Evolutionary conservation across 2,329 filamentous ascomycete genomes (phyloP).

Genomic region (Fusarium abutilonis): DNA sequence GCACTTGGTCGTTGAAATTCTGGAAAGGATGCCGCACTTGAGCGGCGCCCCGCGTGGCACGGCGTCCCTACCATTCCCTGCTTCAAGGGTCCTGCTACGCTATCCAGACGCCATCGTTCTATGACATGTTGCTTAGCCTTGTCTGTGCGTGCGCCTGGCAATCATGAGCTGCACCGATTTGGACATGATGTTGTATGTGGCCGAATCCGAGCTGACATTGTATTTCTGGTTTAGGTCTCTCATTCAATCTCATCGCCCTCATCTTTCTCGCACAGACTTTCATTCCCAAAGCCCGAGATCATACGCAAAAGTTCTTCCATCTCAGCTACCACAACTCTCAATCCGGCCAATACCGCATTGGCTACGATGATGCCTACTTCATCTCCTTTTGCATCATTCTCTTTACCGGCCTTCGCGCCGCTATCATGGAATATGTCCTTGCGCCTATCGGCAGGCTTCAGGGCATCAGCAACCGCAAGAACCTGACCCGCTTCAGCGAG

Average conservation of each 20-base stretch:
- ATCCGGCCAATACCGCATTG: slow-evolving; percentile 77
- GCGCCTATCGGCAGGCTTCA: slow-evolving; percentile 76
- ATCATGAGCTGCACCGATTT: slow-evolving; percentile 9
- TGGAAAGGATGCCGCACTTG: slow-evolving; percentile 28
- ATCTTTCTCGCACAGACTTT: slow-evolving; percentile 83
- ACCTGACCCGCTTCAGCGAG: slow-evolving; percentile 85
- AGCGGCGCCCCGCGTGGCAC: slow-evolving; percentile 42
- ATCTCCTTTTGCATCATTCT: slow-evolving; percentile 83
- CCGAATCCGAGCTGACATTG: slow-evolving; percentile 40
- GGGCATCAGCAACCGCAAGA: slow-evolving; percentile 81
- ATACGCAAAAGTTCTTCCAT: slow-evolving; percentile 88
- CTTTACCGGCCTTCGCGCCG: slow-evolving; percentile 87
- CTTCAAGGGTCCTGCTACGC: slow-evolving; percentile 26
- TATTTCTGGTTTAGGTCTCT: slow-evolving; percentile 66
- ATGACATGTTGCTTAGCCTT: slow-evolving; percentile 16
- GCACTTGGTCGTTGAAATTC: slow-evolving; percentile 14
- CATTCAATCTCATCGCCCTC: slow-evolving; percentile 84
- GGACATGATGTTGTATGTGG: slow-evolving; percentile 7
- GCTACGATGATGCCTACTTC: slow-evolving; percentile 82
- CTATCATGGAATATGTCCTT: slow-evolving; percentile 86
- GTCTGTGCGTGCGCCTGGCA: slow-evolving; percentile 16
- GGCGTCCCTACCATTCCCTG: slow-evolving; percentile 26
- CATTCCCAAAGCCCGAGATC: slow-evolving; percentile 80
- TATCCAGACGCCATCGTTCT: slow-evolving; percentile 27
- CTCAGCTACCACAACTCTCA: slow-evolving; percentile 82